Conservation (phyloP, 2,329 filamentous ascomycete species). For the Fusarium armeniacum region DNA sequence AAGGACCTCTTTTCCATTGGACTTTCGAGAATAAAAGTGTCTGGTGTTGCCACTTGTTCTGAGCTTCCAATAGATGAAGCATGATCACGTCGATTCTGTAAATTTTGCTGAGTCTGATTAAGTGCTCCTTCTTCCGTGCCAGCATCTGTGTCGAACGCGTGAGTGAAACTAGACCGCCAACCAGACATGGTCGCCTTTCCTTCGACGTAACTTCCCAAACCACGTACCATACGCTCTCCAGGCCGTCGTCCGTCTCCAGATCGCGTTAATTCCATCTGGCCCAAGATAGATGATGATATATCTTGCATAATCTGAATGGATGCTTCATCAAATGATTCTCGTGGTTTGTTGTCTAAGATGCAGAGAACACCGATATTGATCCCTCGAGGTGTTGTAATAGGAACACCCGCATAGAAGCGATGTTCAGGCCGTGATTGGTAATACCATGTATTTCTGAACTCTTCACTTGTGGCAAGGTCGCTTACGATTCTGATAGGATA, state of each 20-base stretch:
- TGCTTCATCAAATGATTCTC: slow-evolving; percentile 45
- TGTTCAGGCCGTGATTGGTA: slow-evolving; percentile 41
- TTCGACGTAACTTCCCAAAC: slow-evolving; percentile 57
- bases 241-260: slow-evolving; percentile 48
- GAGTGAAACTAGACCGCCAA: slow-evolving; percentile 25
- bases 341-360: slow-evolving; percentile 45
- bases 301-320: slow-evolving; percentile 49
- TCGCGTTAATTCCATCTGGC: slow-evolving; percentile 54
- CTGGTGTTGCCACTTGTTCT: background rate
- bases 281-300: slow-evolving; percentile 54
- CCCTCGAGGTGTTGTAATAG: slow-evolving; percentile 56
- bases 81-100: slow-evolving; percentile 22
- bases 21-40: slow-evolving; percentile 31
- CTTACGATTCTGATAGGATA: slow-evolving; percentile 54
- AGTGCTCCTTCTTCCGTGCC: slow-evolving; percentile 27
- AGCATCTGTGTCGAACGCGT: slow-evolving; percentile 12
- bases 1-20: background rate
- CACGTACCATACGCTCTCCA: slow-evolving; percentile 57
- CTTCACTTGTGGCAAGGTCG: slow-evolving; percentile 52
- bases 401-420: slow-evolving; percentile 59
- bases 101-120: slow-evolving; percentile 21
- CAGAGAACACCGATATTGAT: slow-evolving; percentile 60
- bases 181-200: slow-evolving; percentile 52
- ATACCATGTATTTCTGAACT: slow-evolving; percentile 47
- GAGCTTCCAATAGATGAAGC: background rate